A percentile compares a stretch with the other conserved stretches of the same genome.
Conservation (phyloP, 179 eudicot species). For the Nepenthes alata region DNA sequence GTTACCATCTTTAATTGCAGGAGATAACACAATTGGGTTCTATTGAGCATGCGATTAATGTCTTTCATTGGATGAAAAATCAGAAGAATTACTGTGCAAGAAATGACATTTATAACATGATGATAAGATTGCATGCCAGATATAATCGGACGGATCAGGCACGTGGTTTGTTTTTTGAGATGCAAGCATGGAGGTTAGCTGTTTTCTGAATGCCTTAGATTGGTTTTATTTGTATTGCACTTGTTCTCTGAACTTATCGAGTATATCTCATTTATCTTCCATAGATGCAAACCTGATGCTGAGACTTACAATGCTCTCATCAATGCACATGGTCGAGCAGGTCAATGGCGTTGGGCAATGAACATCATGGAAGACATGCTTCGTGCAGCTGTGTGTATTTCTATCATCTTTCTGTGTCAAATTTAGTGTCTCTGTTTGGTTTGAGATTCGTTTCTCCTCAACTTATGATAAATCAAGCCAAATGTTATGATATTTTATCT, state of each 20-base stretch:
- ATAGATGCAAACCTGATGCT: conserved; percentile 91
- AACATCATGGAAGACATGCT: conserved; percentile 99
- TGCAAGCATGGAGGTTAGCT: conserved; percentile 93
- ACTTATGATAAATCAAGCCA: neutral
- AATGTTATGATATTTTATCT: no score
- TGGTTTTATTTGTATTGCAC: neutral
- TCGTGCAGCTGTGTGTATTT: conserved; percentile 83
- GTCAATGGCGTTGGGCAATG: conserved; percentile 97
- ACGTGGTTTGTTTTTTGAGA: conserved; percentile 96
- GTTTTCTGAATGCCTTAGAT: neutral
- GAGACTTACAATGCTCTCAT: conserved; percentile 92
- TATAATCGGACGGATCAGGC: conserved; percentile 82
- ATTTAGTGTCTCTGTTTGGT: conserved; percentile 18
- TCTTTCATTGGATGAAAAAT: conserved; percentile 87
- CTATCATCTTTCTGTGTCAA: conserved; percentile 25
- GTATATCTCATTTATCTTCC: neutral
- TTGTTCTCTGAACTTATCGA: neutral
- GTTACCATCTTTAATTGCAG: conserved; percentile 24
- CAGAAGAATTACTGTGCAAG: conserved; percentile 85
- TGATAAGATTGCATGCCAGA: conserved; percentile 82
- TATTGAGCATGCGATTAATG: conserved; percentile 67
- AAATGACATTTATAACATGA: conserved; percentile 88
- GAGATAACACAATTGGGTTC: conserved; percentile 74
- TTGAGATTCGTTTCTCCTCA: conserved; percentile 30
- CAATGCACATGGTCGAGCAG: conserved; percentile 84